These are phyloP conservation scores for Gamarada debralockiae DNA, from an alignment of 495 filamentous ascomycete species.

Conservation along the genomic window DNA sequence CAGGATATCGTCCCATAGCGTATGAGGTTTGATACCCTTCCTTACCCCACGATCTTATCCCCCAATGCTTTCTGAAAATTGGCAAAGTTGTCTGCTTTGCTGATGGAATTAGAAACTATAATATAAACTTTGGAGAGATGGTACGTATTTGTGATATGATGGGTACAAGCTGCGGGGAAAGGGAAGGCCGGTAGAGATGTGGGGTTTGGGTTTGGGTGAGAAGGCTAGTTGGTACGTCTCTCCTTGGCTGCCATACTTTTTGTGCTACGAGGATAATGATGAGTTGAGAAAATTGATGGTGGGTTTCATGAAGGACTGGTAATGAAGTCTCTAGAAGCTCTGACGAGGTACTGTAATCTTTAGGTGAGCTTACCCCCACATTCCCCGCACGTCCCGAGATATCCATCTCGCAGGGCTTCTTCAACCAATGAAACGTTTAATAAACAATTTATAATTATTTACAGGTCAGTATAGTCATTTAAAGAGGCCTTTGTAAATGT, in stretches of 20 bases:
- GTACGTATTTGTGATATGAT: constrained; percentile 31
- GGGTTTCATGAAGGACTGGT: not conserved
- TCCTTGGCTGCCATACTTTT: constrained; percentile 5
- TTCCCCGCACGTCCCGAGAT: too few relatives aligned
- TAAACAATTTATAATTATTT: too few relatives aligned
- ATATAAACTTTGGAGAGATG: constrained; percentile 41
- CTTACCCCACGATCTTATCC: constrained; percentile 47
- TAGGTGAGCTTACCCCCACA: too few relatives aligned
- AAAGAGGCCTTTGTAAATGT: too few relatives aligned
- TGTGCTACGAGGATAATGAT: too few relatives aligned
- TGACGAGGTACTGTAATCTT: too few relatives aligned
- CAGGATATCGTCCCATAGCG: constrained; percentile 55
- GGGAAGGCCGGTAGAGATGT: constrained; percentile 41
- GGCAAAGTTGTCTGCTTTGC: constrained; percentile 47
- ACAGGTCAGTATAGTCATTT: too few relatives aligned
- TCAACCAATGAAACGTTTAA: too few relatives aligned
- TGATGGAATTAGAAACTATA: constrained; percentile 55
- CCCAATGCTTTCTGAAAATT: constrained; percentile 41
- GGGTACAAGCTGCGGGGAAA: constrained; percentile 37
- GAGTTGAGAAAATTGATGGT: not conserved
- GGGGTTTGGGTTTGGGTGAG: constrained; percentile 29
- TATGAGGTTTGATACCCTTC: constrained; percentile 57
- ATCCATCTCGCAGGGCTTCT: too few relatives aligned
- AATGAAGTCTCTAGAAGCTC: not conserved
- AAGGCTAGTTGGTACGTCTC: constrained; percentile 40